Base-by-base conservation (phyloP, 164 flowering plant species). In the Tetracentron sinense region DNA sequence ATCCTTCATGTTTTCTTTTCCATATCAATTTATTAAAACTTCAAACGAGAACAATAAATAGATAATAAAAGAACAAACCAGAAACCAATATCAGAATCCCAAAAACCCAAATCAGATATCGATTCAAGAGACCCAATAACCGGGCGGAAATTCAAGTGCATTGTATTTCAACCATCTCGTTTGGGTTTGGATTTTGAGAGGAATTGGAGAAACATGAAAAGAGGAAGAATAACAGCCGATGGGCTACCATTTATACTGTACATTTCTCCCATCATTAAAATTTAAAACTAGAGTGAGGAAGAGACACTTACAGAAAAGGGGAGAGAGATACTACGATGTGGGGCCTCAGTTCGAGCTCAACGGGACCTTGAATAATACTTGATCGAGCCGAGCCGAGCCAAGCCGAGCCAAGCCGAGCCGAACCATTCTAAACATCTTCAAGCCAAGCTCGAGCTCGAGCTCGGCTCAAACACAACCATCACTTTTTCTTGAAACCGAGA, bases 151-250 rank as follows among this genome's bases (percentile, higher is more conserved):
- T 66, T 72, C 69, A 65, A 68, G 65, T 47, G 68, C 65, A 72
- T 66, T 65, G 54, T 64, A 57, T 54, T 49, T 38, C 58, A n/a
- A n/a, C n/a, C n/a, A 65, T 58, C 55, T 51, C 59, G 54, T 69
- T 75, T 69, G 25, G 55, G 33, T 49, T 70, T 48, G 64, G 60
- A 53, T 23, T 47, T 42, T 42, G 22, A 16, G 44, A 46, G 33
- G 63, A 62, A 71, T 69, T 61, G 76, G 72, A 72, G 70, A 69
- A 54, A 63, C 80, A 77, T 68, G 79, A 76, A 73, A 64, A 73
- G 74, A 62, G 21, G 67, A 60, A 66, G 72, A 64, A 38, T 47
- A 27, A 42, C n/a, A 44, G 14, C 51, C 25, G 10, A 60, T 46
- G 55, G 61, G 61, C 53, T 46, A 53, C 15, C 64, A 58, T 56